Conservation (phyloP, 2,329 filamentous ascomycete species). For the Alternaria solani region DNA sequence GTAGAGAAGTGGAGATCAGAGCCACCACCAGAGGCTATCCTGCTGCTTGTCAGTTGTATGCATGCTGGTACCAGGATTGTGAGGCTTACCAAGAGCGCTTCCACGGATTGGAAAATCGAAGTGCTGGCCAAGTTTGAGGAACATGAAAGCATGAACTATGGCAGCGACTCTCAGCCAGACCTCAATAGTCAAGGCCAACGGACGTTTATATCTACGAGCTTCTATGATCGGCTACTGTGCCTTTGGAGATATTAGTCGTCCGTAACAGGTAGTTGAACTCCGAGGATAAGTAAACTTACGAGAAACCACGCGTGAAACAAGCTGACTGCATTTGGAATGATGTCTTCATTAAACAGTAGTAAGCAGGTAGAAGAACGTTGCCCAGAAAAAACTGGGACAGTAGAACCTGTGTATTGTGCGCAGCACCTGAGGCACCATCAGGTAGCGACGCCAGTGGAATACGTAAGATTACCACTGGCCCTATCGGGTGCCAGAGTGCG, state of each 20-base stretch:
- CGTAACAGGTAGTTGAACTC: slow-evolving; percentile 1
- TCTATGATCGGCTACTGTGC: slow-evolving; percentile 76
- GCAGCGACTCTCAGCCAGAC: slow-evolving; percentile 70
- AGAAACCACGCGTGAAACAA: background rate
- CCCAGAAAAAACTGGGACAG: background rate
- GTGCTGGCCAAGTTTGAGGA: slow-evolving; percentile 79
- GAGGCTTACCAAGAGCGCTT: slow-evolving; percentile 47
- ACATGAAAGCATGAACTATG: slow-evolving; percentile 96
- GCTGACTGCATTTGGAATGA: background rate
- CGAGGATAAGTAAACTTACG: background rate
- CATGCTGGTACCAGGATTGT: slow-evolving; percentile 81
- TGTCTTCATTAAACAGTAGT: background rate
- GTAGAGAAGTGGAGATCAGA: slow-evolving; percentile 26
- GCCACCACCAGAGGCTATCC: slow-evolving; percentile 26
- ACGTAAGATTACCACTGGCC: too few species aligned
- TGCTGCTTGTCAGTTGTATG: slow-evolving; percentile 84
- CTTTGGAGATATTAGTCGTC: slow-evolving; percentile 61
- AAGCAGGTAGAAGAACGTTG: background rate
- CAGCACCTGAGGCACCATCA: too few species aligned
- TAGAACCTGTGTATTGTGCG: background rate
- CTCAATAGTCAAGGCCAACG: slow-evolving; percentile 34
- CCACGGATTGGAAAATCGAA: slow-evolving; percentile 65
- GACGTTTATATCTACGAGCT: slow-evolving; percentile 74
- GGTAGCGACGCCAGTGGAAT: background rate
- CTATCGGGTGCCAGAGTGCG: too few species aligned